Percentiles rank a stretch among this genome's conserved stretches.
phyloP scores from a whole-genome alignment of 176 grass and related monocot species.

The Elaeis guineensis region DNA sequence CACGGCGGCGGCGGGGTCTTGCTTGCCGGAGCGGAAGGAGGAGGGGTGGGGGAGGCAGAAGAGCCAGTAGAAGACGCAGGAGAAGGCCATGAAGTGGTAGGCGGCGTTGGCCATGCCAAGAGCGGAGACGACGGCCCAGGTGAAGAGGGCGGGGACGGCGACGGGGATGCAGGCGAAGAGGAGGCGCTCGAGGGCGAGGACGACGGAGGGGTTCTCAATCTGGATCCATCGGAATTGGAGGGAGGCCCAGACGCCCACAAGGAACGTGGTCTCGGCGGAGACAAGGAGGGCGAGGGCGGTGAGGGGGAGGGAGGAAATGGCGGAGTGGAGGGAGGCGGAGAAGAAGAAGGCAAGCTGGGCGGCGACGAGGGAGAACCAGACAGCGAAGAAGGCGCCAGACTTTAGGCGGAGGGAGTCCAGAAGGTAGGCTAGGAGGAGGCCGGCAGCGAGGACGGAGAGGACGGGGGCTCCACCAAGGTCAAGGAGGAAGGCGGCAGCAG shows the following conservation, averaged over 20 bases:
- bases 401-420: constrained; percentile 61
- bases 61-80: constrained; percentile 91
- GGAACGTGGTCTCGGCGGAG: constrained; percentile 82
- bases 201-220: constrained; percentile 85
- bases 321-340: constrained; percentile 56
- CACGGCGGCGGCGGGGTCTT: constrained; percentile 22
- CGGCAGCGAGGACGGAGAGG: constrained; percentile 58
- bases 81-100: constrained; percentile 65
- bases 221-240: constrained; percentile 97
- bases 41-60: constrained; percentile 73
- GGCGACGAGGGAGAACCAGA: constrained; percentile 65
- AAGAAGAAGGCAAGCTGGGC: constrained; percentile 89
- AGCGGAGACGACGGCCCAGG: constrained; percentile 79
- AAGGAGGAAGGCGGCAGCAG: constrained; percentile 74
- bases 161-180: constrained; percentile 85
- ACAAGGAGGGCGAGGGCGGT: constrained; percentile 68
- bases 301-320: constrained; percentile 42
- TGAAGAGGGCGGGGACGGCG: constrained; percentile 50
- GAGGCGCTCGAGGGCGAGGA: constrained; percentile 61
- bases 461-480: constrained; percentile 78
- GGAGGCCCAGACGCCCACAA: constrained; percentile 86
- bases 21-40: constrained; percentile 70
- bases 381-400: constrained; percentile 63
- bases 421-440: constrained; percentile 67
- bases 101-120: constrained; percentile 80